Conservation (phyloP, 345 rosid species). For the Carallia pectinifolia region DNA sequence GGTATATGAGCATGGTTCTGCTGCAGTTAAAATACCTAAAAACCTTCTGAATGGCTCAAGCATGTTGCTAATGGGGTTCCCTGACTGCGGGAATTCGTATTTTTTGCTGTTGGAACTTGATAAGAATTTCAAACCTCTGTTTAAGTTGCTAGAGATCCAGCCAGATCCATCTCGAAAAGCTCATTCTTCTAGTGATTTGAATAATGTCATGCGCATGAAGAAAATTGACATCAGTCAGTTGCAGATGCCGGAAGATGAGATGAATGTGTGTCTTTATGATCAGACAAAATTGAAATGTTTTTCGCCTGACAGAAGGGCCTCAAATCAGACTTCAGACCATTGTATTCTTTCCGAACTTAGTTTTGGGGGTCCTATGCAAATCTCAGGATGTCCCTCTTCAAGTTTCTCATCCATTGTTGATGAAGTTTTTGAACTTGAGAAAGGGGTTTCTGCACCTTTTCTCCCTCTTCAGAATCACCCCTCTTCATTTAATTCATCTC, state of each 20-base stretch:
- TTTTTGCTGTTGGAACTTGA: conserved; percentile 85
- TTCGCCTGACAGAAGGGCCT: conserved; percentile 45
- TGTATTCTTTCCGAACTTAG: conserved; percentile 53
- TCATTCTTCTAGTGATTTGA: conserved; percentile 51
- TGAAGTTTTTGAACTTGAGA: conserved; percentile 90
- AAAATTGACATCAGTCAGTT: conserved; percentile 77
- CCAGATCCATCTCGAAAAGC: conserved; percentile 52
- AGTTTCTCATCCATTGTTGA: conserved; percentile 85
- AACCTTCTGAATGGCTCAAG: conserved; percentile 52
- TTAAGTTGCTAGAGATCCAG: conserved; percentile 68
- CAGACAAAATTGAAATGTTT: conserved; percentile 47
- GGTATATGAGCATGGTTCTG: conserved; percentile 81
- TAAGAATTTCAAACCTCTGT: conserved; percentile 87
- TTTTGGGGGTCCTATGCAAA: conserved; percentile 52
- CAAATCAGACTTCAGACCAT: conserved; percentile 49
- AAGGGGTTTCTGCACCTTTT: conserved; percentile 49
- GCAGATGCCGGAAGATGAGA: conserved; percentile 84
- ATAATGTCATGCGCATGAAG: conserved; percentile 56
- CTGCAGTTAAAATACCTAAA: conserved; percentile 70
- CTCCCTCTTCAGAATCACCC: conserved; percentile 40
- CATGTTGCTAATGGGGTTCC: conserved; percentile 83
- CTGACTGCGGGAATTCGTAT: conserved; percentile 79
- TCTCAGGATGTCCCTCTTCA: conserved; percentile 48
- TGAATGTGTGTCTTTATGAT: conserved; percentile 62
- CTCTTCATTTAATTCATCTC: conserved; percentile 41